phyloP scores from a whole-genome alignment of 2,329 filamentous ascomycete species.

The Fragosphaeria purpurea region DNA sequence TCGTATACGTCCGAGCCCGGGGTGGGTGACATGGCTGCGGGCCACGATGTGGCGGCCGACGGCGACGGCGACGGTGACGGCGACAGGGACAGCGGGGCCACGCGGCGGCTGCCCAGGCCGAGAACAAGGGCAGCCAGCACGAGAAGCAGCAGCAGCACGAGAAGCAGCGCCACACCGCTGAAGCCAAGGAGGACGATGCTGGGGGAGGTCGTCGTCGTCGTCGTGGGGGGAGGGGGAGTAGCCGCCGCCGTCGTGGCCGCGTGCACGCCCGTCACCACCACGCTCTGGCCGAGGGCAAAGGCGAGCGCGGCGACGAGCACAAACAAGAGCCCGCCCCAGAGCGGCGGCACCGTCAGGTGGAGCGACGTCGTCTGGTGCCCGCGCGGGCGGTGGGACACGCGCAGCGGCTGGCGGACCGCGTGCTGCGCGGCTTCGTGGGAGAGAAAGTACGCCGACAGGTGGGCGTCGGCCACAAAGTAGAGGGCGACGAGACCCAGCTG shows the following conservation, averaged over 20 bases:
- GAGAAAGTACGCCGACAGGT: conserved; percentile 38
- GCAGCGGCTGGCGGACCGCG: conserved; percentile 25
- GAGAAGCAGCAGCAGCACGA: conserved; percentile 30
- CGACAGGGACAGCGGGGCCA: no score
- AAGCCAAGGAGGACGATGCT: conserved; percentile 28
- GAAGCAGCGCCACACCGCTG: conserved; percentile 32
- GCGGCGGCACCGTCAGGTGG: conserved; percentile 39
- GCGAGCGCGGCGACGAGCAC: conserved; percentile 32
- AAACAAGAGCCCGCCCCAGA: conserved; percentile 34
- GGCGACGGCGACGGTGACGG: no score
- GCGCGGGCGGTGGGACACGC: conserved; percentile 32
- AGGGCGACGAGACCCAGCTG: conserved; percentile 38
- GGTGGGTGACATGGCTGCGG: no score
- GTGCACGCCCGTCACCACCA: conserved; percentile 22
- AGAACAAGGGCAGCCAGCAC: conserved; percentile 24
- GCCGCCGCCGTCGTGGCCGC: conserved; percentile 12
- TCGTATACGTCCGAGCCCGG: no score
- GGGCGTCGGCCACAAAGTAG: conserved; percentile 37
- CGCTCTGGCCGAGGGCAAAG: conserved; percentile 36
- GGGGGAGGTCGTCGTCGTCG: conserved; percentile 5
- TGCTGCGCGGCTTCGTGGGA: conserved; percentile 35
- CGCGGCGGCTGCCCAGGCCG: conserved; percentile 21
- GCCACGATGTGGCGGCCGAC: no score
- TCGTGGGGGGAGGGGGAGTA: conserved; percentile 12
- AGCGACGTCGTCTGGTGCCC: conserved; percentile 38